A percentile compares a stretch with the other conserved stretches of the same genome.
Conservation (phyloP, 2,329 filamentous ascomycete species). For the Ophiosphaerella korrae region DNA sequence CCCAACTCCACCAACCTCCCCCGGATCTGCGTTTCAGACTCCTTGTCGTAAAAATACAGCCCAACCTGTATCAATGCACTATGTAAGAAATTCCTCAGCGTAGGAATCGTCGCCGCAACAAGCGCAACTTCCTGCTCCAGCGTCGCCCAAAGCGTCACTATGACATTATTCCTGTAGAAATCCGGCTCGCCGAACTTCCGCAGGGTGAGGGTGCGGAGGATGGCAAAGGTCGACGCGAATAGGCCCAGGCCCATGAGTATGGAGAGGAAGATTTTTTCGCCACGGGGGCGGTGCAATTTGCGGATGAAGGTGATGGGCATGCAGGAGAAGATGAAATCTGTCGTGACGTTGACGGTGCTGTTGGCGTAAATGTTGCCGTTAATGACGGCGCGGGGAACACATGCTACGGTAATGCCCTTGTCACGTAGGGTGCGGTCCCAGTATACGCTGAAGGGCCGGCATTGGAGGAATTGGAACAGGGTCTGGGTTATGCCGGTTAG, state of each 20-base stretch:
- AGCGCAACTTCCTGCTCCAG: constrained; percentile 33
- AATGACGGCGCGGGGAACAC: constrained; percentile 20
- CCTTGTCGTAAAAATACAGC: constrained; percentile 24
- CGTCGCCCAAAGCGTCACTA: constrained; percentile 26
- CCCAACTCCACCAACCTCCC: constrained; percentile 20
- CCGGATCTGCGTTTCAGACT: constrained; percentile 17
- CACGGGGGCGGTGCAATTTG: constrained; percentile 22
- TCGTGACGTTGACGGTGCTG: constrained; percentile 20
- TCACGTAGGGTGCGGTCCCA: constrained; percentile 23
- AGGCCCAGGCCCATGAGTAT: constrained; percentile 30
- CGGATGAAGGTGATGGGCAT: constrained; percentile 30
- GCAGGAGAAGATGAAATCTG: constrained; percentile 26
- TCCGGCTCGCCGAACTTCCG: constrained; percentile 18
- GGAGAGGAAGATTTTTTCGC: constrained; percentile 30
- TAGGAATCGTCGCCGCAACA: constrained; percentile 36
- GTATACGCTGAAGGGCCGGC: constrained; percentile 29
- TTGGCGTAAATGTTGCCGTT: constrained; percentile 31
- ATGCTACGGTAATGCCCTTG: constrained; percentile 14
- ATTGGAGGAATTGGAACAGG: constrained; percentile 32
- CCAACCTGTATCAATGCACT: constrained; percentile 14
- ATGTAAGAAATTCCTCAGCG: constrained; percentile 30
- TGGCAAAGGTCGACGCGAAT: constrained; percentile 26
- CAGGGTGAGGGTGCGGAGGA: constrained; percentile 26
- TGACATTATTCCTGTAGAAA: constrained; percentile 26
- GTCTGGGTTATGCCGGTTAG: constrained; percentile 23